Evolutionary conservation across 805 yeast species (phyloP), one percentile per base, ranked within the genome.

Genomic region (Starmerella apis): DNA sequence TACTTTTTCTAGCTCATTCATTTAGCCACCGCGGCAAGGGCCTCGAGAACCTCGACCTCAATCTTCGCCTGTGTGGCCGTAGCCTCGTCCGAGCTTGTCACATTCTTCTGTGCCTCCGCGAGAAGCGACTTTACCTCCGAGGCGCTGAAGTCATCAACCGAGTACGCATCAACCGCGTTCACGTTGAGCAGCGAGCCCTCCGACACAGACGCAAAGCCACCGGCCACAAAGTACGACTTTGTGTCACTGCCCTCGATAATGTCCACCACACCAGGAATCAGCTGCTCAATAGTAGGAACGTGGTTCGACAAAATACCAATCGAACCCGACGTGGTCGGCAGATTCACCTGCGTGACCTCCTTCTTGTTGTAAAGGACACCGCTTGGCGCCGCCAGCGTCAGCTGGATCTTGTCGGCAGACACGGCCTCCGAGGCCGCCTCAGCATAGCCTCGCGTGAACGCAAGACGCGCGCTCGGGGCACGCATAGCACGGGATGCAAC

Each of bases 261-360:
- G 71, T 88, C 96, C 63, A 92, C 83, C 55, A 92, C 77, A 70
- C 98, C 98, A 62, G 98, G 95, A 65, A 81, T 78, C 68, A 92
- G 80, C 77, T 92, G 95, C 74, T 92, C 97, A 58, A 90, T 86
- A 63, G 84, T 79, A 63, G 98, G 97, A 65, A 92, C 95, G 80
- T 92, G 98, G 75, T 86, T 83, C 62, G 97, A 96, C 66, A 92
- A 75, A 59, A 92, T 79, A 85, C 98, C 98, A 71, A 90, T 79
- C 67, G 85, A 94, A 69, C 98, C 98, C 60, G 92, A 81, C 64
- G 82, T 76, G 57, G 95, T 94, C 65, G 98, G 98, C 61, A 92
- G 76, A 74, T 92, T 92, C 61, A 92, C 97, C 76, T 92, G 86
- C 65, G 72, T 63, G 48, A 56, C 75, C 69, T 54, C 51, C 48